These are phyloP conservation scores for Alternaria novae-zelandiae DNA, from an alignment of 2,329 filamentous ascomycete genomes.

Conservation along the genomic window DNA sequence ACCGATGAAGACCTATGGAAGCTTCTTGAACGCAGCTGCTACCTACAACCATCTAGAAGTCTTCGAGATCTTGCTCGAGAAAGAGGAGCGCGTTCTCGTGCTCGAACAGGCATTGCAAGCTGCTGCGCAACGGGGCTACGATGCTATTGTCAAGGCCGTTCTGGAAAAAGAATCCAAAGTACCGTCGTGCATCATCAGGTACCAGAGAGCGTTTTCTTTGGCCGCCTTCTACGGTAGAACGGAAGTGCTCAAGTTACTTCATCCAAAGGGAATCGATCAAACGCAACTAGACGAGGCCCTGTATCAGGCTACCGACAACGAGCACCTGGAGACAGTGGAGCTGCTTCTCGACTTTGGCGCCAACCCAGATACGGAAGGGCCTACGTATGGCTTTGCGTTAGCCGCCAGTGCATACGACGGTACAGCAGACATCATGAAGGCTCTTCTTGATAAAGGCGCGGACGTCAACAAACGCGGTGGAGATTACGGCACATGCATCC, in stretches of 20 bases:
- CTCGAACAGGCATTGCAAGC: slow-evolving; percentile 30
- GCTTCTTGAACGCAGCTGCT: slow-evolving; percentile 26
- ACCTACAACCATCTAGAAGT: slow-evolving; percentile 31
- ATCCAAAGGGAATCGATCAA: slow-evolving; percentile 15
- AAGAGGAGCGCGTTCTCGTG: slow-evolving; percentile 21
- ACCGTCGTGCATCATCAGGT: slow-evolving; percentile 8
- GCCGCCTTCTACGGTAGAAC: slow-evolving; percentile 27
- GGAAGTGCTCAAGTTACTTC: slow-evolving; percentile 21
- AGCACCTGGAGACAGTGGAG: slow-evolving; percentile 26
- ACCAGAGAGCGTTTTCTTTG: slow-evolving; percentile 27
- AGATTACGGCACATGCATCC: slow-evolving; percentile 28
- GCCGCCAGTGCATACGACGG: slow-evolving; percentile 30
- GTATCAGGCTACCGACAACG: slow-evolving; percentile 26
- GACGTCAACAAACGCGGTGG: slow-evolving; percentile 31
- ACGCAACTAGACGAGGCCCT: slow-evolving; percentile 23
- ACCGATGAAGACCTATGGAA: slow-evolving; percentile 26
- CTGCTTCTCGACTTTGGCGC: slow-evolving; percentile 28
- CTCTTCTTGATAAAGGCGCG: slow-evolving; percentile 24
- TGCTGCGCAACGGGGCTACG: slow-evolving; percentile 25
- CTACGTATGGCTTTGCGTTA: slow-evolving; percentile 28
- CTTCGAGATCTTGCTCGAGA: slow-evolving; percentile 21
- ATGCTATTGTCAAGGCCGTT: slow-evolving; percentile 21
- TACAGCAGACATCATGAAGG: slow-evolving; percentile 23
- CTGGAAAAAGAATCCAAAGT: slow-evolving; percentile 13
- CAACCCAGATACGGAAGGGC: slow-evolving; percentile 26